Base-by-base conservation (phyloP, 768 basidiomycete species). In the Phylloporus scabripes region DNA sequence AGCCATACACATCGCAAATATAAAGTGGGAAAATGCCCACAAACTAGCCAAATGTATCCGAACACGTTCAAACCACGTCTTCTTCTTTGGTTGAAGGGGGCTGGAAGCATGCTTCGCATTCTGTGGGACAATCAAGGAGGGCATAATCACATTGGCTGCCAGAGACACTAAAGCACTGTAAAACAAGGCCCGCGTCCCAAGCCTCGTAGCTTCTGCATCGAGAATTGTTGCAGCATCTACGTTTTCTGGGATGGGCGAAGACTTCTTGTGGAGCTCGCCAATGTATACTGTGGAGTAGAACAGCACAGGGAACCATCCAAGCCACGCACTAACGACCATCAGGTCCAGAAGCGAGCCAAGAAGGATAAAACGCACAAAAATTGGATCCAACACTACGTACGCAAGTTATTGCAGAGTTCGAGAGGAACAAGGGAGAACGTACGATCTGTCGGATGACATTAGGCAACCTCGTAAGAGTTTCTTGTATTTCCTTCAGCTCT, bases 241-340 rank as follows among this genome's bases (percentile, higher is more conserved):
- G 0, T 60, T 71, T 50, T 60, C 60, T 37, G 52, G 64, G 23
- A 57, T 52, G 31, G 61, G 67, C 11, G 70, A 74, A 8, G 73
- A 56, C 3, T 69, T 73, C 52, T 82, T 87, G 73, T 96, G 82
- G 10, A 95, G 75, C 57, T 95, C 94, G 10, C 89, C 88, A 46
- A 96, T 77, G 68, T 92, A 97, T 21, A 90, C 72, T 1, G 87
- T 86, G 3, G 83, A 85, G 71, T 92, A 94, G 68, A 94, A 93
- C 1, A 95, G 74, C 21, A 92, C 70, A 0, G 94, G 93, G 60
- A 95, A 96, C 95, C 95, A 97, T 7, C 81, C 87, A 51, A 93
- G 74, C 83, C 83, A 94, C 11, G 82, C 78, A 52, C 89, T 91
- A 48, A 10, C 14, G 15, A 39, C n/a, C 5, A 18, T 59, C 15